A percentile compares a stretch with the other conserved stretches of the same genome.
phyloP scores from a whole-genome alignment of 2,329 filamentous ascomycete genomes.

The Botrytis sinoallii region DNA sequence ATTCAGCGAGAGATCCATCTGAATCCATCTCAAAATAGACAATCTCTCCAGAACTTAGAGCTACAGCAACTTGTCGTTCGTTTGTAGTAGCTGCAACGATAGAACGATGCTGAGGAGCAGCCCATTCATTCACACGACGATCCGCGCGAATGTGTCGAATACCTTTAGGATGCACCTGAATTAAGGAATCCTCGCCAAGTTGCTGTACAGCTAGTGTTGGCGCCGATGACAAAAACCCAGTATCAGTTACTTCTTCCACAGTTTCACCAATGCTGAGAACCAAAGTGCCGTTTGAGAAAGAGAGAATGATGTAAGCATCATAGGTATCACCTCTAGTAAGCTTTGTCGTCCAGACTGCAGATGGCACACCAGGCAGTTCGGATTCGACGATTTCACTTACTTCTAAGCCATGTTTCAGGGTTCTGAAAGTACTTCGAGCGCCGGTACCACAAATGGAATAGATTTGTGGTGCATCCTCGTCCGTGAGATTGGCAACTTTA shows the following conservation, averaged over 20 bases:
- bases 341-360: constrained; percentile 94
- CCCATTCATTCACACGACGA: constrained; percentile 85
- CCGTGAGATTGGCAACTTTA: constrained; percentile 84
- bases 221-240: constrained; percentile 83
- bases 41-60: constrained; percentile 92
- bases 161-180: constrained; percentile 95
- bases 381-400: constrained; percentile 96
- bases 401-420: constrained; percentile 86
- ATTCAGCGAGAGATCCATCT: constrained; percentile 87
- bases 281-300: constrained; percentile 83
- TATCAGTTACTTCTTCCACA: constrained; percentile 92
- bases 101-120: constrained; percentile 85
- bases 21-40: constrained; percentile 97
- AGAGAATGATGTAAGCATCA: constrained; percentile 94
- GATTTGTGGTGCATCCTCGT: constrained; percentile 94
- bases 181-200: constrained; percentile 85
- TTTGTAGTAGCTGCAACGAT: constrained; percentile 95
- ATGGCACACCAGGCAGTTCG: constrained; percentile 81
- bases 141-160: constrained; percentile 83
- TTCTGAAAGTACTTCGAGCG: constrained; percentile 85
- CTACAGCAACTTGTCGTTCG: constrained; percentile 86
- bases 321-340: constrained; percentile 76
- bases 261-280: constrained; percentile 95
- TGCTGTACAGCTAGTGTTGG: constrained; percentile 91
- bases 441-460: constrained; percentile 89